Percentiles rank a stretch among this genome's conserved stretches.
phyloP scores from a whole-genome alignment of 1,284 basidiomycete genomes.

The Puccinia triticina region DNA sequence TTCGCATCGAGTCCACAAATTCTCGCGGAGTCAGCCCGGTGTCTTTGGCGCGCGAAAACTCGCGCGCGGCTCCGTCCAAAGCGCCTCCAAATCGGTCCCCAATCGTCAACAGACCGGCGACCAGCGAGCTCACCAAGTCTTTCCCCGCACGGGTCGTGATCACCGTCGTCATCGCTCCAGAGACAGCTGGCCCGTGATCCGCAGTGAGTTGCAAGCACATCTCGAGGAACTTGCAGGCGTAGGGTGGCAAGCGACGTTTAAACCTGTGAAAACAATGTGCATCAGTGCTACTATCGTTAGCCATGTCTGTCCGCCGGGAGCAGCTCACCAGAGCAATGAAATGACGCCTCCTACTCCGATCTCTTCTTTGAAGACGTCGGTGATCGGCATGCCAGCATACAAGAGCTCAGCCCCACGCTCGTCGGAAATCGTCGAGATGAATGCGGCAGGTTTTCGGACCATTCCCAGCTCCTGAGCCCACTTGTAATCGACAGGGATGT shows the following conservation, averaged over 20 bases:
- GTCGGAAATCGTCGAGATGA: constrained; percentile 99
- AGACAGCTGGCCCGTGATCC: constrained; percentile 90
- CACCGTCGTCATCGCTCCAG: constrained; percentile 98
- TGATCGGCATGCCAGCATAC: constrained; percentile 98
- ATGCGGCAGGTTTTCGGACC: constrained; percentile 97
- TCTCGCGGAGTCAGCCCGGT: constrained; percentile 92
- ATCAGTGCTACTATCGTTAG: neutral
- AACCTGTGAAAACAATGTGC: constrained; percentile 53
- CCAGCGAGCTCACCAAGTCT: constrained; percentile 94
- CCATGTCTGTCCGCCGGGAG: constrained; percentile 59
- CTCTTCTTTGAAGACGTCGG: constrained; percentile 97
- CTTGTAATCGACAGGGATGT: constrained; percentile 99
- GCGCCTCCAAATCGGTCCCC: constrained; percentile 98
- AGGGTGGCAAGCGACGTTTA: constrained; percentile 67
- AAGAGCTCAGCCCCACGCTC: constrained; percentile 98
- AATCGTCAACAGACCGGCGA: constrained; percentile 94
- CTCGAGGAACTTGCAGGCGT: constrained; percentile 95
- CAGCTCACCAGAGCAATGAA: constrained; percentile 96
- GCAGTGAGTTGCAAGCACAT: constrained; percentile 99
- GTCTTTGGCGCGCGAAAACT: constrained; percentile 90
- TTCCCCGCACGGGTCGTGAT: constrained; percentile 98
- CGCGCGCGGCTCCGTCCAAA: constrained; percentile 91
- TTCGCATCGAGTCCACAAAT: constrained; percentile 94
- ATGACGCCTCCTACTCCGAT: constrained; percentile 97
- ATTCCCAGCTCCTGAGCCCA: constrained; percentile 97